These are phyloP conservation scores for Plectosphaerella plurivora DNA, from an alignment of 2,329 filamentous ascomycete genomes.

Conservation along the genomic window DNA sequence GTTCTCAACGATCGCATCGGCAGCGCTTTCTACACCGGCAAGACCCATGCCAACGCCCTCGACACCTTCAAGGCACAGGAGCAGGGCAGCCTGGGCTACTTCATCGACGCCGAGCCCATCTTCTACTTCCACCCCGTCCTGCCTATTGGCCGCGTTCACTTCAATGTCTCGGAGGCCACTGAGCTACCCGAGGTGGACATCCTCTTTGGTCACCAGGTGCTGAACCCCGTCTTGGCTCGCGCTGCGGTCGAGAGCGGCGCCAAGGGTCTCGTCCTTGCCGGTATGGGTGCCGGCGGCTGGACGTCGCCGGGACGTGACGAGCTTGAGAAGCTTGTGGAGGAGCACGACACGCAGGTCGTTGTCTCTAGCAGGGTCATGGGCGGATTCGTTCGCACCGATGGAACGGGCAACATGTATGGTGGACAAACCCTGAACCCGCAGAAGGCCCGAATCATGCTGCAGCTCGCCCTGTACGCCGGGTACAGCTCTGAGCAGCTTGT, in stretches of 20 bases:
- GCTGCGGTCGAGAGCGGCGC: slow-evolving; percentile 45
- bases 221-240: slow-evolving; percentile 40
- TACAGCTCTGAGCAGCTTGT: slow-evolving; percentile 7
- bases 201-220: slow-evolving; percentile 50
- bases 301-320: slow-evolving; percentile 30
- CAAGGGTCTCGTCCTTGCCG: slow-evolving; percentile 50
- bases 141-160: slow-evolving; percentile 41
- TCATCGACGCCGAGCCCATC: slow-evolving; percentile 53
- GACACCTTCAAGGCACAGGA: slow-evolving; percentile 59
- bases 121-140: slow-evolving; percentile 53
- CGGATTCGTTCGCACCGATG: slow-evolving; percentile 41
- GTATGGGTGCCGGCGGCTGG: slow-evolving; percentile 50
- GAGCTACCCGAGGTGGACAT: slow-evolving; percentile 51
- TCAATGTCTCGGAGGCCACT: slow-evolving; percentile 28
- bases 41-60: slow-evolving; percentile 58
- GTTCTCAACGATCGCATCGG: slow-evolving; percentile 48
- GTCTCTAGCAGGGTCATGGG: slow-evolving; percentile 46
- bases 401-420: slow-evolving; percentile 34
- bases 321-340: slow-evolving; percentile 37
- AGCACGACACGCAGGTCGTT: slow-evolving; percentile 43
- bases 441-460: slow-evolving; percentile 49
- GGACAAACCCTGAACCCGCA: slow-evolving; percentile 49
- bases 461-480: slow-evolving; percentile 25
- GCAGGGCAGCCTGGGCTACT: slow-evolving; percentile 51
- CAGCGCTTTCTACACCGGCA: slow-evolving; percentile 53